Base-by-base conservation (phyloP, 2,329 filamentous ascomycete species). In the Colletotrichum sp. region DNA sequence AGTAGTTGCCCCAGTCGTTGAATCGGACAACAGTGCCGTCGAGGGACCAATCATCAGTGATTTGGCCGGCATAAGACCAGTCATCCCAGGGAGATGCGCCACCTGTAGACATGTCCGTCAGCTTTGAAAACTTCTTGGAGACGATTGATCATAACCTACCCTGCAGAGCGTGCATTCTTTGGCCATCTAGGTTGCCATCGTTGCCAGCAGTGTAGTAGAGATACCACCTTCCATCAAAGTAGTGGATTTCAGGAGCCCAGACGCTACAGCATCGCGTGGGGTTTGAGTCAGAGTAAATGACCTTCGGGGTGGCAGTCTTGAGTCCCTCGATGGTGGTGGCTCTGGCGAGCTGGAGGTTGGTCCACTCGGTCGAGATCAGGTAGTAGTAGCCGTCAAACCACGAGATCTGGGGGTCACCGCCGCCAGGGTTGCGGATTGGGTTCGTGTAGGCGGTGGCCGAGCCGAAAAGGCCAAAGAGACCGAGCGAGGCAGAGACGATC, bases 181-280 rank as follows among this genome's bases (percentile, higher is more conserved):
- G 90, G 3, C 85, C 84, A 36, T 87, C 87, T 2, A 91, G 82
- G 75, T 90, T 84, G 4, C 81, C 83, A 3, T 81, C 80, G 28
- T 83, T 84, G 1, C 89, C 89, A 2, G 89, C 88, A 0, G 89
- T 89, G 79, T 91, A 92, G 82, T 91, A 92, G 52, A 92, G 86
- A 72, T 90, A 91, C 90, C 90, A 87, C 22, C 71, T 79, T 16
- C 82, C 83, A n/a, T 87, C 84, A 9, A 91, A 79, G 72, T 87
- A 87, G 78, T 91, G 90, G 0, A 91, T 82, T 78, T 91, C 90
- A 0, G 90, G 90, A 0, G 90, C 90, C 90, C 90, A 92, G 48
- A 92, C 86, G 70, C 90, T 91, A 80, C 88, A 89, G 81, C 88
- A 89, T 19, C 88, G 84, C 6, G 82, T 83, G 3, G 89, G 79